phyloP scores from a whole-genome alignment of 2,329 filamentous ascomycete species.

The Cladosporium austrohemisphaericum region DNA sequence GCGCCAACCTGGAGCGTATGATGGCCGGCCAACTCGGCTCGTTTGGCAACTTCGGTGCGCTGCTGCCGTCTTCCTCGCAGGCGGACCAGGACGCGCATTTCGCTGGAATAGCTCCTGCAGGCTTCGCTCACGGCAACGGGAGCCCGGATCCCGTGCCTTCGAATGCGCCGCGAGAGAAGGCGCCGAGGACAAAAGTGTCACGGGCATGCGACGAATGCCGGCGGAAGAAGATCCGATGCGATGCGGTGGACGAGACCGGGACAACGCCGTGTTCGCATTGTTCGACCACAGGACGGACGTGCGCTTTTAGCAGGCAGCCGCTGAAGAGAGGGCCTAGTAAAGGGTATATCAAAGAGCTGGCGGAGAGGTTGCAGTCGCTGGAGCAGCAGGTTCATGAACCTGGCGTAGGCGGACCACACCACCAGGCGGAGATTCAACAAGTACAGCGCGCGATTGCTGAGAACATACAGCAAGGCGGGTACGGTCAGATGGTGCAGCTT shows the following conservation, averaged over 20 bases:
- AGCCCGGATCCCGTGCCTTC: conserved; percentile 19
- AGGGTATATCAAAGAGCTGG: conserved; percentile 90
- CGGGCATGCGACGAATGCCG: conserved; percentile 86
- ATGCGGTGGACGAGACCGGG: conserved; percentile 70
- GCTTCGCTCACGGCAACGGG: conserved; percentile 22
- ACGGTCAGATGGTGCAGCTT: conserved; percentile 5
- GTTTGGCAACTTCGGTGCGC: conserved; percentile 4
- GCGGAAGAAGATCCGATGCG: conserved; percentile 84
- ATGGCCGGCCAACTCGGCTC: conserved; percentile 3
- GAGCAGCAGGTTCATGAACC: conserved; percentile 64
- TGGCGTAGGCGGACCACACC: conserved; percentile 22
- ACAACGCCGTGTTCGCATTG: conserved; percentile 78
- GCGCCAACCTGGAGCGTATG: conserved; percentile 17
- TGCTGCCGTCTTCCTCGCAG: conserved; percentile 4
- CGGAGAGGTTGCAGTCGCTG: conserved; percentile 76
- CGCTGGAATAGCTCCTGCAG: conserved; percentile 16
- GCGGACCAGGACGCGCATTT: conserved; percentile 14
- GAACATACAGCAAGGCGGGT: conserved; percentile 23
- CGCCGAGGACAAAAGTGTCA: conserved; percentile 75
- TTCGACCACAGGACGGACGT: conserved; percentile 68
- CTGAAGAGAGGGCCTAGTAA: conserved; percentile 79
- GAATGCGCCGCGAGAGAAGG: conserved; percentile 37
- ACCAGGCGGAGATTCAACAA: conserved; percentile 28
- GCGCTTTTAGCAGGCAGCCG: conserved; percentile 80
- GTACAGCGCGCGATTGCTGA: conserved; percentile 29